phyloP scores from a whole-genome alignment of 768 basidiomycete genomes.

The Gymnopilus junonius region DNA sequence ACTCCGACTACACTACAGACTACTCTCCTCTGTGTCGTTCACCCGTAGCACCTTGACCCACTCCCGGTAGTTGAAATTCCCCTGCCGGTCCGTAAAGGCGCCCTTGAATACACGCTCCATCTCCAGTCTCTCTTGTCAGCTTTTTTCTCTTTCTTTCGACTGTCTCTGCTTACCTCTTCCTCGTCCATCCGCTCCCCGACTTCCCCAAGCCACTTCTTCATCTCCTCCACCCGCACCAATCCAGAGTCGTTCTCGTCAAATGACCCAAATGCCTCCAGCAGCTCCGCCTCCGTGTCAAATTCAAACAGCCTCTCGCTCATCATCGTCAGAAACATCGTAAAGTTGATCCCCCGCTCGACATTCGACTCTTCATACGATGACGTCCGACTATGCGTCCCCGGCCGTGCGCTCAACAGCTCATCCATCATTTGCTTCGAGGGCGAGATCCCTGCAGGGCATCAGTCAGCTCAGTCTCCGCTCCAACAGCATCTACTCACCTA shows the following conservation, averaged over 20 bases:
- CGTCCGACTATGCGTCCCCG: slow-evolving; percentile 55
- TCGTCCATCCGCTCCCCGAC: slow-evolving; percentile 90
- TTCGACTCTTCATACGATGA: slow-evolving; percentile 41
- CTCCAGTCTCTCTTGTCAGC: slow-evolving; percentile 41
- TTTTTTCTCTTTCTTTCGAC: neutral
- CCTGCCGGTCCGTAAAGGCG: slow-evolving; percentile 86
- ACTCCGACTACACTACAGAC: slow-evolving; percentile 13
- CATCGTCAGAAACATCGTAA: slow-evolving; percentile 97
- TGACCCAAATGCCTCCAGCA: slow-evolving; percentile 88
- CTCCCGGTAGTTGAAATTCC: slow-evolving; percentile 93
- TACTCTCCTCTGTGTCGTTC: slow-evolving; percentile 51
- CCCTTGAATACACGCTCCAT: slow-evolving; percentile 86
- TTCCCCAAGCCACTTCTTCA: slow-evolving; percentile 83
- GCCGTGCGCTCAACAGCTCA: slow-evolving; percentile 74
- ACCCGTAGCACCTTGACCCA: slow-evolving; percentile 93
- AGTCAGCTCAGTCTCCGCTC: slow-evolving; percentile 1
- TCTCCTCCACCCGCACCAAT: slow-evolving; percentile 80
- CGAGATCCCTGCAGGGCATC: slow-evolving; percentile 64
- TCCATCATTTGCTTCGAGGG: slow-evolving; percentile 72
- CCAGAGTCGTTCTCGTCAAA: slow-evolving; percentile 94
- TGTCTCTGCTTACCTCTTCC: slow-evolving; percentile 62
- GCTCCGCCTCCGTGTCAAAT: slow-evolving; percentile 88
- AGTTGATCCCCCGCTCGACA: slow-evolving; percentile 72
- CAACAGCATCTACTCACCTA: slow-evolving; percentile 58
- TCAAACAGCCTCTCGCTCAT: slow-evolving; percentile 93